A percentile compares a stretch with the other conserved stretches of the same genome.
phyloP scores from a whole-genome alignment of 805 yeast genomes.

The Barnettozyma pratensis region DNA sequence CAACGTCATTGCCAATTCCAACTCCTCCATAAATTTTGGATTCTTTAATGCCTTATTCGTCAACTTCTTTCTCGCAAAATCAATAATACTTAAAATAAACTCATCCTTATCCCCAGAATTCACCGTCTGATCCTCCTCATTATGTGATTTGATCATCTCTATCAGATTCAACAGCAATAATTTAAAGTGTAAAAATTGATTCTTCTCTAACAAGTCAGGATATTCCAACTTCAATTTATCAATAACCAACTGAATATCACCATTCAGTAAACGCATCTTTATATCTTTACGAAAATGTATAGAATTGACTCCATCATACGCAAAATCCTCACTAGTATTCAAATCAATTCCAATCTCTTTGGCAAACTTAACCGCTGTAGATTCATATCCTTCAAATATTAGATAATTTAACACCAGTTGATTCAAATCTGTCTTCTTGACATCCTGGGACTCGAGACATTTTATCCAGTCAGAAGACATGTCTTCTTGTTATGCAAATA shows the following conservation, averaged over 20 bases:
- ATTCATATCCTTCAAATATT: conserved; percentile 71
- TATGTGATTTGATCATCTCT: conserved; percentile 60
- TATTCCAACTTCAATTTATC: conserved; percentile 49
- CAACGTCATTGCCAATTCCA: conserved; percentile 82
- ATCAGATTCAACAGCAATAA: conserved; percentile 67
- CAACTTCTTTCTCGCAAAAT: conserved; percentile 57
- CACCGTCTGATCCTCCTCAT: conserved; percentile 19
- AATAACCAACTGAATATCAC: conserved; percentile 57
- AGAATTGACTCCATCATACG: conserved; percentile 28
- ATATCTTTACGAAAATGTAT: conserved; percentile 50
- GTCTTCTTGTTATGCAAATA: background rate
- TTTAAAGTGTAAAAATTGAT: conserved; percentile 64
- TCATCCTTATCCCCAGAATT: conserved; percentile 32
- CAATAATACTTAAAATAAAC: conserved; percentile 49
- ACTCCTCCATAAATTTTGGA: conserved; percentile 55
- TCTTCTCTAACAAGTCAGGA: conserved; percentile 61
- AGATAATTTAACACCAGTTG: conserved; percentile 62
- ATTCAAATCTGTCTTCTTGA: conserved; percentile 2
- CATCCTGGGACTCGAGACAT: background rate
- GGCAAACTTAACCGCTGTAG: conserved; percentile 47
- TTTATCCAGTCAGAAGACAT: background rate
- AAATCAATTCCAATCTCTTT: conserved; percentile 25
- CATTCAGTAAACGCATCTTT: conserved; percentile 48
- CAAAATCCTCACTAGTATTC: conserved; percentile 10
- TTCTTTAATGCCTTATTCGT: conserved; percentile 58